Evolutionary conservation across 768 basidiomycete genomes (phyloP).

Genomic region (Xerocomus spinulosus): DNA sequence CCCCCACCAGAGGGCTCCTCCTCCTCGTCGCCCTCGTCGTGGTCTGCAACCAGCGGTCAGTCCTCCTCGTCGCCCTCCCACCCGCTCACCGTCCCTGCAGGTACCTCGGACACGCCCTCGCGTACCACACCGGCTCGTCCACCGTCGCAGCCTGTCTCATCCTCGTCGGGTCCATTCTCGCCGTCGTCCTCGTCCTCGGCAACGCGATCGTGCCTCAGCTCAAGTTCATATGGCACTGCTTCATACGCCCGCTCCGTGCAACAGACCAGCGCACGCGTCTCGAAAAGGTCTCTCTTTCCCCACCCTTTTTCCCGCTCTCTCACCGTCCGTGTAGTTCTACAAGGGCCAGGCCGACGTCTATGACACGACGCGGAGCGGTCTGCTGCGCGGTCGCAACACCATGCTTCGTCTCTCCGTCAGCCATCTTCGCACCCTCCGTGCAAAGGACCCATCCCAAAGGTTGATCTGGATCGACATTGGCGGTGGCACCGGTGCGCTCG

Average conservation of each 20-base stretch:
- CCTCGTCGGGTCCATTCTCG: constrained; percentile 20
- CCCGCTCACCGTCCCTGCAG: constrained; percentile 5
- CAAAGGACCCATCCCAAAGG: constrained; percentile 37
- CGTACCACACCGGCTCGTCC: constrained; percentile 29
- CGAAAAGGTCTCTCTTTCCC: constrained; percentile 33
- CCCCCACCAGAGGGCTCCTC: constrained; percentile 18
- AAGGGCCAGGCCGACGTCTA: constrained; percentile 67
- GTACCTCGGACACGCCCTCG: constrained; percentile 15
- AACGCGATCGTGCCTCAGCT: constrained; percentile 36
- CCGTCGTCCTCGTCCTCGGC: constrained; percentile 19
- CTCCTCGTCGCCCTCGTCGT: constrained; percentile 16
- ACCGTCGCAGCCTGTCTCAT: constrained; percentile 26
- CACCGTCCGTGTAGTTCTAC: constrained; percentile 45
- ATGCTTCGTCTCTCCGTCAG: constrained; percentile 66
- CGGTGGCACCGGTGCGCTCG: constrained; percentile 55
- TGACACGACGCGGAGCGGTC: constrained; percentile 56
- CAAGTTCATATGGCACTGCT: constrained; percentile 49
- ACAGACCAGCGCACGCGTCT: constrained; percentile 42
- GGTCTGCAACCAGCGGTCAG: constrained; percentile 19
- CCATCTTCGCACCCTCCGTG: constrained; percentile 50
- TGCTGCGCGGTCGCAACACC: constrained; percentile 66
- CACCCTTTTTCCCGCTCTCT: background rate
- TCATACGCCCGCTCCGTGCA: constrained; percentile 39
- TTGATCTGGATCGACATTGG: constrained; percentile 79
- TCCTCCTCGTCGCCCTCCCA: background rate